Conservation (phyloP, 495 filamentous ascomycete species). For the Podospora bellae-mahoneyi region DNA sequence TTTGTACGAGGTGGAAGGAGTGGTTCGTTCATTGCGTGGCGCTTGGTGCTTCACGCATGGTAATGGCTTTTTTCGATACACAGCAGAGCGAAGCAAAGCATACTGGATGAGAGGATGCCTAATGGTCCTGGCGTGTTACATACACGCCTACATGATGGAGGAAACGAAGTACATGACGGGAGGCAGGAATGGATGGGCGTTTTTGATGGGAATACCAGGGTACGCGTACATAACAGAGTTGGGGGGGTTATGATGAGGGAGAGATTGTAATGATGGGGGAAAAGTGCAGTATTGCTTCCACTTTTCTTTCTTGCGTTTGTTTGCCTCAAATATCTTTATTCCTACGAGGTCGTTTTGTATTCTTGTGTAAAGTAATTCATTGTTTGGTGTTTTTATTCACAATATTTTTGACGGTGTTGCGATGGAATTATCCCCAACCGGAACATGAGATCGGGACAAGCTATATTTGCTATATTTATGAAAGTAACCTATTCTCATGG, state of each 20-base stretch:
- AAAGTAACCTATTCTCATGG: too few relatives aligned
- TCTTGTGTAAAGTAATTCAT: too few relatives aligned
- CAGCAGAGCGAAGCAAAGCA: neutral
- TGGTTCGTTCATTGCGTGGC: conserved; percentile 1
- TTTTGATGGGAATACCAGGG: neutral
- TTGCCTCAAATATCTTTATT: too few relatives aligned
- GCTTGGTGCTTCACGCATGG: neutral
- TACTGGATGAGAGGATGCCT: neutral
- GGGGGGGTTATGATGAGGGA: neutral
- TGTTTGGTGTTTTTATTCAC: too few relatives aligned
- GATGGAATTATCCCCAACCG: too few relatives aligned
- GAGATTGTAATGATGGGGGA: neutral
- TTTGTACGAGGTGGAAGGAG: neutral
- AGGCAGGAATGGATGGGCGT: neutral
- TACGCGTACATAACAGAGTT: neutral
- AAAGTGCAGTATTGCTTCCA: neutral
- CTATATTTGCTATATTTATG: too few relatives aligned
- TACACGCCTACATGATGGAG: neutral
- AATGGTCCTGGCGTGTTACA: neutral
- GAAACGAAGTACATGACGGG: neutral
- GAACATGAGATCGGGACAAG: too few relatives aligned
- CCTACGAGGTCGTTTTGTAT: too few relatives aligned
- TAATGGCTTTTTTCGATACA: neutral
- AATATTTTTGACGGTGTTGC: too few relatives aligned
- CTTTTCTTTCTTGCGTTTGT: too few relatives aligned